Conservation (phyloP, 129 eudicot genomes). For the carrot (Daucus carota) region DNA sequence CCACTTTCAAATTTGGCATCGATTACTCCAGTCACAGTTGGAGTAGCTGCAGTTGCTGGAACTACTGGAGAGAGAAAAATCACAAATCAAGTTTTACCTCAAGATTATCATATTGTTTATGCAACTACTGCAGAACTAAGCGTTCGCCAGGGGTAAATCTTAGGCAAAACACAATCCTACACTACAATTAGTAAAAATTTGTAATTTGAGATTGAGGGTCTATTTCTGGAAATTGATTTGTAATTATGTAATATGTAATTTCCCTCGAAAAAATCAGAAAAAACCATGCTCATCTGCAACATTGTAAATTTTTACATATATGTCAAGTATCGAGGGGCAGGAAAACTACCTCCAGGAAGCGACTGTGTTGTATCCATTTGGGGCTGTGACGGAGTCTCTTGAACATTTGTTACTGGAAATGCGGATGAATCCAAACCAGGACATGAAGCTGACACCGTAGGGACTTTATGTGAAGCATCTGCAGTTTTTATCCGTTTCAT, state of each 20-base stretch:
- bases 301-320: not conserved
- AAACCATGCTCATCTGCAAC: not conserved
- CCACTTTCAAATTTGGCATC: conserved; percentile 91
- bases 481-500: conserved; percentile 7
- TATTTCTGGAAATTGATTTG: no score
- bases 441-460: conserved; percentile 23
- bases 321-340: not conserved
- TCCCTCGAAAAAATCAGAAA: not conserved
- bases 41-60: conserved; percentile 28
- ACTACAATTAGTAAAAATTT: no score
- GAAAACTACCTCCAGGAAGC: conserved; percentile 35
- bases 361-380: conserved; percentile 17
- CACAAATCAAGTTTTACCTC: not conserved
- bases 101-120: not conserved
- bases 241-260: not conserved
- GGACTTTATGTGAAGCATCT: conserved; percentile 49
- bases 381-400: conserved; percentile 19
- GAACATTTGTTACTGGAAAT: conserved; percentile 25
- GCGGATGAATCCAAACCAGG: conserved; percentile 19
- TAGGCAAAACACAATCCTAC: no score
- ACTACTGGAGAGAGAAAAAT: not conserved
- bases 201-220: no score
- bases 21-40: conserved; percentile 56
- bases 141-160: not conserved
- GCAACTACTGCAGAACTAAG: not conserved